Conservation (phyloP, 768 basidiomycete species). For the Amanita pallidorosea region DNA sequence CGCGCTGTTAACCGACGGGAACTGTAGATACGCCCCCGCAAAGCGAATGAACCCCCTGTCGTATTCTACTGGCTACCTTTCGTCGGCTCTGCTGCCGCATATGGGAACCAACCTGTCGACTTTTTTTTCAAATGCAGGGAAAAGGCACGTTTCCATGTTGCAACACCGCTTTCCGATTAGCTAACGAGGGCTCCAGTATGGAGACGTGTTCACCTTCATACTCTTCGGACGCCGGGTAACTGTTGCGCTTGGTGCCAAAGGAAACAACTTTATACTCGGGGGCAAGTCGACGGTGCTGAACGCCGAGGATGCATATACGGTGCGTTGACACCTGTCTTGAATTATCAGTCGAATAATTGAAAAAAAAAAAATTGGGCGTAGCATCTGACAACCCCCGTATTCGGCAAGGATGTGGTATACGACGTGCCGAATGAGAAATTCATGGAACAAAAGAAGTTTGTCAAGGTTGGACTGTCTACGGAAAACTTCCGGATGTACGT, state of each 20-base stretch:
- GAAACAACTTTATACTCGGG: conserved; percentile 90
- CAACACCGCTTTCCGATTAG: not conserved
- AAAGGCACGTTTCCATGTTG: conserved; percentile 39
- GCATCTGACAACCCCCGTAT: conserved; percentile 90
- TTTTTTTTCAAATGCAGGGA: conserved; percentile 75
- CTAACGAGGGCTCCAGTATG: conserved; percentile 47
- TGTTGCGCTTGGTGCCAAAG: conserved; percentile 82
- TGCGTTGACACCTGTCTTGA: conserved; percentile 21
- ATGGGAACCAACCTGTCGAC: conserved; percentile 87
- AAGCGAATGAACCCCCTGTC: conserved; percentile 69
- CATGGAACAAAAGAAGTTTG: conserved; percentile 99
- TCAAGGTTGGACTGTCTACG: conserved; percentile 89
- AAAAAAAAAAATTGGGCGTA: conserved; percentile 16
- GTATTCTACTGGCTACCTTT: conserved; percentile 92
- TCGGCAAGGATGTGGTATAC: conserved; percentile 96
- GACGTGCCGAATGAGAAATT: conserved; percentile 92
- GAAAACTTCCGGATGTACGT: conserved; percentile 86
- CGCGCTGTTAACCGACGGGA: not conserved
- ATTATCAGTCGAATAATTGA: not conserved
- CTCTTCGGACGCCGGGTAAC: conserved; percentile 85
- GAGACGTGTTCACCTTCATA: conserved; percentile 94
- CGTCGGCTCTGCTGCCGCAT: conserved; percentile 79
- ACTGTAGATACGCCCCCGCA: conserved; percentile 51
- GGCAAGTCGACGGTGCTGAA: conserved; percentile 88
- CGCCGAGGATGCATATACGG: conserved; percentile 96